Evolutionary conservation across 345 rosid species (phyloP), one percentile per base, ranked within the genome.

Genomic region (Jatropha curcas): DNA sequence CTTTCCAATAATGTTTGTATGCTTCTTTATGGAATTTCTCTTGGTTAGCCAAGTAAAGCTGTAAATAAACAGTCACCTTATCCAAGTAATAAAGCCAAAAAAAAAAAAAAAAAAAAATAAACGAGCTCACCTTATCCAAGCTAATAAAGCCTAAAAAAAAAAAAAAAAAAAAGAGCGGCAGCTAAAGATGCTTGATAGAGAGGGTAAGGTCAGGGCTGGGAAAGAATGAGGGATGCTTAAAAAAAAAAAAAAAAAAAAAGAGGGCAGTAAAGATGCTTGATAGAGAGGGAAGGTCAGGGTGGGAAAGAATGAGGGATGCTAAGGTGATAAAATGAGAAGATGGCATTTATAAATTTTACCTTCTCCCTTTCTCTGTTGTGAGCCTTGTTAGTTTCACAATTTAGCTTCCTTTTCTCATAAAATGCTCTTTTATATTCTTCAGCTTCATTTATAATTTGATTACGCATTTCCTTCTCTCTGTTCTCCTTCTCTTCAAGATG

Each of bases 11-110:
- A 76, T 95, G 96, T 73, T 81, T 66, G 79, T 91, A 88, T 11
- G 90, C 98, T 80, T 93, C 99, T 75, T 90, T 89, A 81, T 90
- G 96, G 84, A 96, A 96, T 84, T 88, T 91, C 83, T 92, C 99
- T 83, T 90, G 97, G 83, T 90, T 91, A 61, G 84, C 88, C 86
- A 89, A 80, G 79, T 87, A 79, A 20, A 93, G 77, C 99, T 95
- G 85, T 73, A 78, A 22, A 71, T 11, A 45, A 57, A 14, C 31
- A 69, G 41, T 17, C 25, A 10, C 19, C 30, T 35, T 35, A 34
- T 62, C 65, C 1, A 14, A 33, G 48, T 7, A 20, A 27, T 8
- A 60, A 25, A 43, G 7, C 12, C 10, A 45, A 58, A 28, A 71
- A 33, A 24, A 39, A 10, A 37, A 37, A 41, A 41, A 41, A 8